Percentiles rank a stretch among this genome's conserved stretches.
phyloP scores from a whole-genome alignment of 352 stramenopile genomes.

The Phytophthora sp. region DNA sequence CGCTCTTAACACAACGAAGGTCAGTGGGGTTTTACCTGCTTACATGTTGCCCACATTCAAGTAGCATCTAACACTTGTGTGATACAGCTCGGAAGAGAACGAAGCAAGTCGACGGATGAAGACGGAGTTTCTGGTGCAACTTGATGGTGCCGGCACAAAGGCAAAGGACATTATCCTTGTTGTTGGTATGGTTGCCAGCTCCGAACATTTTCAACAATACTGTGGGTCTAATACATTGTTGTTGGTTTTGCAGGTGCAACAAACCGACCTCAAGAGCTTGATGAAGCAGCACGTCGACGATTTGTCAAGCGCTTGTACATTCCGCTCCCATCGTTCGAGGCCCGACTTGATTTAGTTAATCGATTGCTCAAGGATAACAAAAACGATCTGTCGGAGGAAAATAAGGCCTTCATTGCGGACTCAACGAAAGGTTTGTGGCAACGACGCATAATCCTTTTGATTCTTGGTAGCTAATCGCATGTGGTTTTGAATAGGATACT shows the following conservation, averaged over 20 bases:
- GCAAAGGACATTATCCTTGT: constrained; percentile 92
- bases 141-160: constrained; percentile 95
- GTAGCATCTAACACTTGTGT: constrained; percentile 3
- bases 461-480: constrained; percentile 8
- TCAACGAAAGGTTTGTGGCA: constrained; percentile 77
- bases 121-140: constrained; percentile 98
- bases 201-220: too few species aligned
- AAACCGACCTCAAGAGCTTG: constrained; percentile 97
- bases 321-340: constrained; percentile 91
- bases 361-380: constrained; percentile 94
- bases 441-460: not conserved
- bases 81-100: constrained; percentile 93
- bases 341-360: constrained; percentile 88
- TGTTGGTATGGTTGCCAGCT: constrained; percentile 53
- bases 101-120: constrained; percentile 98
- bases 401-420: constrained; percentile 90
- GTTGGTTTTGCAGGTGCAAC: constrained; percentile 83
- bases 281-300: constrained; percentile 96
- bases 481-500: constrained; percentile 86
- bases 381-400: constrained; percentile 85
- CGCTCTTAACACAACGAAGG: constrained; percentile 96
- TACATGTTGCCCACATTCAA: not conserved
- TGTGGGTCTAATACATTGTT: too few species aligned
- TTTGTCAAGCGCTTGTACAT: constrained; percentile 99
- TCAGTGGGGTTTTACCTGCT: constrained; percentile 9